These are phyloP conservation scores for Xerocomellus intermedius DNA, from an alignment of 768 basidiomycete species.

Conservation along the genomic window DNA sequence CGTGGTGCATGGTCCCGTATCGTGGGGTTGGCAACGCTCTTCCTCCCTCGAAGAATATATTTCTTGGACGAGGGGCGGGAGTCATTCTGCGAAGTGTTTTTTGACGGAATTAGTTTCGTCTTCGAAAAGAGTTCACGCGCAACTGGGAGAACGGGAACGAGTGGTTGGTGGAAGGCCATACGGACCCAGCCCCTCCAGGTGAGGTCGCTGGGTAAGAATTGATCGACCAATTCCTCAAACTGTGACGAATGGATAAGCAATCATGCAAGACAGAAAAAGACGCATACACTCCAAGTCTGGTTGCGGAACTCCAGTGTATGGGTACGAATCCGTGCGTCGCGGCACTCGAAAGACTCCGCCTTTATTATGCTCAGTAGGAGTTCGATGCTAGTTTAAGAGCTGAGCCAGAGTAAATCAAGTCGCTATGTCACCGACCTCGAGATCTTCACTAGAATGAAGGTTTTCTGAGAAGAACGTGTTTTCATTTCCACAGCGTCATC, in stretches of 20 bases:
- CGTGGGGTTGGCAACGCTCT: slow-evolving; percentile 10
- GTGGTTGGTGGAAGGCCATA: slow-evolving; percentile 78
- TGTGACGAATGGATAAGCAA: slow-evolving; percentile 26
- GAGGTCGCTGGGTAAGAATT: slow-evolving; percentile 76
- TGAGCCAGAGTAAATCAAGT: slow-evolving; percentile 18
- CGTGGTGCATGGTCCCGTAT: slow-evolving; percentile 10
- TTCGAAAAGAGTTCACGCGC: slow-evolving; percentile 77
- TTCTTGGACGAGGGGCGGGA: slow-evolving; percentile 24
- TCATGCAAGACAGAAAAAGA: neutral
- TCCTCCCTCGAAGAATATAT: slow-evolving; percentile 19
- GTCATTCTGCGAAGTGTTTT: slow-evolving; percentile 31
- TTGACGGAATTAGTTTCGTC: slow-evolving; percentile 63
- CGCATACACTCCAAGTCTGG: slow-evolving; percentile 76
- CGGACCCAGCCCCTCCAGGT: slow-evolving; percentile 82
- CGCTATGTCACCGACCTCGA: slow-evolving; percentile 48
- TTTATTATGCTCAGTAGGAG: slow-evolving; percentile 76
- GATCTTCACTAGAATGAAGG: slow-evolving; percentile 76
- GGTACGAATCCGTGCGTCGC: slow-evolving; percentile 75
- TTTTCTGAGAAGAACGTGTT: slow-evolving; percentile 76
- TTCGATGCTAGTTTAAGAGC: slow-evolving; percentile 48
- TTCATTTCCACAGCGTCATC: slow-evolving; percentile 82
- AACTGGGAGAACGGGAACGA: slow-evolving; percentile 75
- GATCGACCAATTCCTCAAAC: slow-evolving; percentile 79
- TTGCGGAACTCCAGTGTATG: slow-evolving; percentile 80
- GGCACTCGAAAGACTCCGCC: slow-evolving; percentile 81